Percentiles rank a stretch among this genome's conserved stretches.
Evolutionary conservation across 768 basidiomycete genomes (phyloP).

Genomic region (Psilocybe cubensis): DNA sequence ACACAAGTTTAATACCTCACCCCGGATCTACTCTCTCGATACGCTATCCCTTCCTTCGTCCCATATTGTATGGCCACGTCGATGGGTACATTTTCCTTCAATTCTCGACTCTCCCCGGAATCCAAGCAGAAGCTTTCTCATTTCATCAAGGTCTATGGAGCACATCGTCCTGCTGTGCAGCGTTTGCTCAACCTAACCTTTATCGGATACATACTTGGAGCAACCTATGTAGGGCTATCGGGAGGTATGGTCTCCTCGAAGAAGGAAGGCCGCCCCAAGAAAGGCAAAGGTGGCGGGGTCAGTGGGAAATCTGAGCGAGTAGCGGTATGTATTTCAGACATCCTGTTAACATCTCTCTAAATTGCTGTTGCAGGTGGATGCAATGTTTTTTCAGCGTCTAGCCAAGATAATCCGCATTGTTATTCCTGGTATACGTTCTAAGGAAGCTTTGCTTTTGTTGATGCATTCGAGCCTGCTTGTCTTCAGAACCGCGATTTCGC

Average conservation of each 20-base stretch:
- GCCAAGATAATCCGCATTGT: constrained; percentile 81
- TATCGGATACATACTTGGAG: constrained; percentile 67
- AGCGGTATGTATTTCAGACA: constrained; percentile 52
- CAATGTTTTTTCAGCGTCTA: constrained; percentile 85
- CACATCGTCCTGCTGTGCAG: constrained; percentile 75
- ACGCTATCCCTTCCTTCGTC: background rate
- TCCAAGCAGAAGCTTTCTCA: constrained; percentile 42
- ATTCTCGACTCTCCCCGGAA: constrained; percentile 28
- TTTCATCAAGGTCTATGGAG: constrained; percentile 56
- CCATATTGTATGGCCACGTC: background rate
- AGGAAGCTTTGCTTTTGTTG: constrained; percentile 84
- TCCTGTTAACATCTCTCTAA: background rate
- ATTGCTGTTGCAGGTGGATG: constrained; percentile 69
- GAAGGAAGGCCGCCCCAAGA: constrained; percentile 35
- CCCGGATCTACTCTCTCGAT: background rate
- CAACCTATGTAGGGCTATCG: constrained; percentile 63
- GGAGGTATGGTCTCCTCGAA: constrained; percentile 33
- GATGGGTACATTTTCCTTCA: constrained; percentile 36
- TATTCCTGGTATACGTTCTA: constrained; percentile 82
- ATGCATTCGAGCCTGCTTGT: constrained; percentile 91
- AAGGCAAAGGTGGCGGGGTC: constrained; percentile 30
- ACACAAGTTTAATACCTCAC: background rate
- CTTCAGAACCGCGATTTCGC: constrained; percentile 86
- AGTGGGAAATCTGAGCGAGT: constrained; percentile 58
- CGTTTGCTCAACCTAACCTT: constrained; percentile 70